phyloP scores from a whole-genome alignment of 495 filamentous ascomycete genomes.

The Aspergillus sparsus region DNA sequence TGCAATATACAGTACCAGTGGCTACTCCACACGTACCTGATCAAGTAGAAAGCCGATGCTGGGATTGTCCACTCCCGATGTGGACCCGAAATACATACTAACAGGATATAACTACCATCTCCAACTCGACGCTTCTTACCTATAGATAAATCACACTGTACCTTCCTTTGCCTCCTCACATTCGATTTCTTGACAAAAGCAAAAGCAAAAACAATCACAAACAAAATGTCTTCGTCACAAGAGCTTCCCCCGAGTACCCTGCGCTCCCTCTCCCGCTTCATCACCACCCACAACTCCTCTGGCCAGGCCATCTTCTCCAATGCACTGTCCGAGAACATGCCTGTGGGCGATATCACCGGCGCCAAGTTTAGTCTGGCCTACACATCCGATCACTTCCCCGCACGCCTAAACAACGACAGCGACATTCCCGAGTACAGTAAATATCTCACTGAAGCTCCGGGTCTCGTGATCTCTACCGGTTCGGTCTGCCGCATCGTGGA shows the following conservation, averaged over 20 bases:
- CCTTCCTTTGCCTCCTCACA: neutral
- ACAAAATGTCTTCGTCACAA: slow-evolving; percentile 20
- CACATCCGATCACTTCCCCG: slow-evolving; percentile 56
- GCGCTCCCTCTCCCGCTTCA: slow-evolving; percentile 41
- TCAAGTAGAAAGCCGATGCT: neutral
- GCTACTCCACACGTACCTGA: too few relatives aligned
- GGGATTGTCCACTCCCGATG: slow-evolving; percentile 29
- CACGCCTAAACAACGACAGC: slow-evolving; percentile 50
- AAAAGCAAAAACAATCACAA: neutral
- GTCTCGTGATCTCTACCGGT: slow-evolving; percentile 53
- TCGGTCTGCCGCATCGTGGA: slow-evolving; percentile 56
- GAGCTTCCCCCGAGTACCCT: slow-evolving; percentile 30
- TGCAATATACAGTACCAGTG: too few relatives aligned
- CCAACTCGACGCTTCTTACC: neutral
- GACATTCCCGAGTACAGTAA: slow-evolving; percentile 40
- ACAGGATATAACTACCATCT: neutral
- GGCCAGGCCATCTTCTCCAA: slow-evolving; percentile 39
- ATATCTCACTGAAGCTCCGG: slow-evolving; percentile 45
- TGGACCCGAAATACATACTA: slow-evolving; percentile 29
- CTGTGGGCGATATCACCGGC: neutral
- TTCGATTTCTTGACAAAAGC: neutral
- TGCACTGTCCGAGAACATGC: slow-evolving; percentile 24
- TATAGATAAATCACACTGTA: neutral
- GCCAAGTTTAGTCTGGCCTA: slow-evolving; percentile 43
- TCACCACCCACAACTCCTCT: slow-evolving; percentile 38